These are phyloP conservation scores for Rhizophagus clarus DNA, from an alignment of 192 early-diverging fungal genomes.

Conservation along the genomic window DNA sequence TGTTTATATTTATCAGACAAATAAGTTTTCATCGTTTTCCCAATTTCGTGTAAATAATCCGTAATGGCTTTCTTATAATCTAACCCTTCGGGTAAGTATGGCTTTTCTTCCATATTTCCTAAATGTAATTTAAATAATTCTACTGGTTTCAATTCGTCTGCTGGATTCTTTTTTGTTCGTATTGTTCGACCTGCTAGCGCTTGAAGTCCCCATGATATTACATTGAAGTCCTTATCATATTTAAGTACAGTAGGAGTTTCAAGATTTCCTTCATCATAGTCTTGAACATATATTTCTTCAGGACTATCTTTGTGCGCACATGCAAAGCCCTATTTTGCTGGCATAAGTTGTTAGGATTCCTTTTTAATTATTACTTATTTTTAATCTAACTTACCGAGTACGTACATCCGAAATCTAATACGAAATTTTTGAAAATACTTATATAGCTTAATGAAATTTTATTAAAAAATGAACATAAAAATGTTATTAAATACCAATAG, in stretches of 20 bases:
- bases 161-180: background rate
- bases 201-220: background rate
- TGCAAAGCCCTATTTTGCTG: background rate
- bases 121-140: conserved; percentile 20
- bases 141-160: background rate
- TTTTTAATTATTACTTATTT: too few species aligned
- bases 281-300: background rate
- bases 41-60: conserved; percentile 8
- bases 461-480: background rate
- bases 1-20: background rate
- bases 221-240: background rate
- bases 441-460: background rate
- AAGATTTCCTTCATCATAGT: background rate
- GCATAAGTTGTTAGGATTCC: background rate
- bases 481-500: background rate
- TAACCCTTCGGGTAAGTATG: background rate
- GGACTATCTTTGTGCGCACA: background rate
- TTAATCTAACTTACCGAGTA: background rate
- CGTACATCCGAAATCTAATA: conserved; percentile 12
- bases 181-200: background rate
- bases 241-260: background rate
- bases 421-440: too few species aligned
- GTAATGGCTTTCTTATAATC: conserved; percentile 1
- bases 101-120: background rate
- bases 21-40: background rate